Evolutionary conservation across 2,329 filamentous ascomycete genomes (phyloP).

Genomic region (Diaporthe sp.): DNA sequence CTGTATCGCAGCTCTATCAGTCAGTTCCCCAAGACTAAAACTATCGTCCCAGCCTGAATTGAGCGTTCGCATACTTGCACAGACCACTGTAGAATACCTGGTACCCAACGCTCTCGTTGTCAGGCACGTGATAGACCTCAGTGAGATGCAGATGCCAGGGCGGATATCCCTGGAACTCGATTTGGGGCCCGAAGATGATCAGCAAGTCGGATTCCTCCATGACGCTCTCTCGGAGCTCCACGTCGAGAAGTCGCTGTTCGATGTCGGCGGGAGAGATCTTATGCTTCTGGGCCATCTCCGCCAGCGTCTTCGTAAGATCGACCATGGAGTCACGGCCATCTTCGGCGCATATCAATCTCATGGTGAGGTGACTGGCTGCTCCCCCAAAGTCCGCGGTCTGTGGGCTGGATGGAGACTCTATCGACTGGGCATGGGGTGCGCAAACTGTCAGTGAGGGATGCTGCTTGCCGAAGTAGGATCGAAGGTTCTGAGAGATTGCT

Average conservation of each 20-base stretch:
- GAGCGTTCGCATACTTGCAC: slow-evolving; percentile 84
- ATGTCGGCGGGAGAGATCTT: slow-evolving; percentile 88
- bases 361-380: slow-evolving; percentile 58
- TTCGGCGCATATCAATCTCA: slow-evolving; percentile 86
- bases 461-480: slow-evolving; percentile 85
- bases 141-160: slow-evolving; percentile 96
- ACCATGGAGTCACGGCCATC: slow-evolving; percentile 95
- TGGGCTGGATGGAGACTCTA: slow-evolving; percentile 58
- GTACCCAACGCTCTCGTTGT: slow-evolving; percentile 88
- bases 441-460: slow-evolving; percentile 78
- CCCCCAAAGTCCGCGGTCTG: slow-evolving; percentile 51
- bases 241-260: slow-evolving; percentile 85
- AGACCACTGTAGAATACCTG: slow-evolving; percentile 90
- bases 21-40: slow-evolving; percentile 20
- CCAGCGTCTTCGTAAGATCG: slow-evolving; percentile 91
- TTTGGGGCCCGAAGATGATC: slow-evolving; percentile 84
- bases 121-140: slow-evolving; percentile 86
- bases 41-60: slow-evolving; percentile 85
- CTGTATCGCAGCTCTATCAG: slow-evolving; percentile 23
- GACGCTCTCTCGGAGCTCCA: slow-evolving; percentile 82
- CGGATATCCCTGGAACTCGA: slow-evolving; percentile 90
- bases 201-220: slow-evolving; percentile 92
- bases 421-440: slow-evolving; percentile 75
- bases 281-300: slow-evolving; percentile 92
- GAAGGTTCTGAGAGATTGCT: slow-evolving; percentile 81